Base-by-base conservation (phyloP, 1,284 basidiomycete genomes). In the Stygiomarasmius scandens region DNA sequence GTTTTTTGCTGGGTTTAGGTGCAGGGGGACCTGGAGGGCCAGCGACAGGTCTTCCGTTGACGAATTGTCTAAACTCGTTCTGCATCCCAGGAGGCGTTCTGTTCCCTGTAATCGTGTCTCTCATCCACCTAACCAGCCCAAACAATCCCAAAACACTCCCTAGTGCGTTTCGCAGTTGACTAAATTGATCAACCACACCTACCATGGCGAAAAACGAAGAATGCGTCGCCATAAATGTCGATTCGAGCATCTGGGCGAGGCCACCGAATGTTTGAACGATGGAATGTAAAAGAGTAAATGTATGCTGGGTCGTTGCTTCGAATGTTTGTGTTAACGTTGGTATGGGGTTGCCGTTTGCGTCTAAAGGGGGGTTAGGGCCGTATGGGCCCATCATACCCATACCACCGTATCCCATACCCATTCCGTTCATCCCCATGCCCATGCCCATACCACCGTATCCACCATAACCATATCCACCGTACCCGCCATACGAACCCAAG, bases 131-230 rank as follows among this genome's bases (percentile, higher is more conserved):
- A 4, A 97, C 71, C 34, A 98, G 82, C 2, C 95, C 94, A 67
- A 98, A 96, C 54, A 98, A 78, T 45, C 94, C 94, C 2, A 98
- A 81, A 1, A 99, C 94, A 69, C 96, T 94, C 34, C 95, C 95
- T 12, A 99, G 83, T 25, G 95, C 96, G 65, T 95, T 92, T 53
- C 95, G 86, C 46, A 98, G 83, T 64, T 92, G 90, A 8, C 89
- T 89, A 67, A 99, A 92, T 71, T 99, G 97, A 69, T 99, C 96
- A 41, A 96, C 85, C 25, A 99, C 96, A 60, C 95, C 95, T 55
- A 98, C 95, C 92, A 99, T 98, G 59, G 96, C 96, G 72, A 98
- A 99, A 78, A 99, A 99, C 45, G 88, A 92, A 3, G 93, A 95
- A 74, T 99, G 97, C 0, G 97, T 99, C 2, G 97, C 97, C 91